Evolutionary conservation across 2,329 filamentous ascomycete species (phyloP), one percentile per base, ranked within the genome.

Genomic region (Graphiopsis chlorocephala): DNA sequence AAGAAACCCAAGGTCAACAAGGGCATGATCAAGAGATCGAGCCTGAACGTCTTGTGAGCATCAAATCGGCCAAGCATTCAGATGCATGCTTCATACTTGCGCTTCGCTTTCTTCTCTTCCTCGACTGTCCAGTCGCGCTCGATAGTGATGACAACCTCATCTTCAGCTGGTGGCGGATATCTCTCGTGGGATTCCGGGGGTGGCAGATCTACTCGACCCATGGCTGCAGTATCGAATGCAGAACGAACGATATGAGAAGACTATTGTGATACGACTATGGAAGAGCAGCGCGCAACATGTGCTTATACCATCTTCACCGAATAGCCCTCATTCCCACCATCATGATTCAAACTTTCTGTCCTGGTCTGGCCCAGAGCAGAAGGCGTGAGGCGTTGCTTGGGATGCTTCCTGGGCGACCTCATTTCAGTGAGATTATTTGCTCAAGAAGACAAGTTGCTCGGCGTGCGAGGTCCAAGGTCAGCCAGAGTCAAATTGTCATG

Each of bases 11-110:
- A 67, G 10, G 73, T 73, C 33, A 75, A 60, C 25, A 75, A 65
- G 3, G 74, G 74, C 72, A 75, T 74, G 35, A 75, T 70, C 63
- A 75, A 69, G 23, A 72, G 38, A 58, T 75, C 74, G 15, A 75
- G 65, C 64, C 72, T 73, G 56, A 11, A 7, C 1, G 45, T 31
- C 11, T 23, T 28, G 45, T 61, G 45, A 61, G 28, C 1, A 28
- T 4, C n/a, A 6, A 7, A 2, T 20, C 31, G 12, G 20, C 52
- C 29, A 50, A n/a, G 42, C 1, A 12, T 35, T 12, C 20, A 31
- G 11, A 25, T 28, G 53, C 25, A 33, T 52, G 17, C 25, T 8
- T 60, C 68, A 65, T 61, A 73, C 72, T 74, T 75, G 47, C 72
- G 67, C 63, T 75, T 74, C 15, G 73, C 69, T 48, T 67, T 71